Conservation (phyloP, 2,329 filamentous ascomycete genomes). For the Aspergillus costaricaensis region DNA sequence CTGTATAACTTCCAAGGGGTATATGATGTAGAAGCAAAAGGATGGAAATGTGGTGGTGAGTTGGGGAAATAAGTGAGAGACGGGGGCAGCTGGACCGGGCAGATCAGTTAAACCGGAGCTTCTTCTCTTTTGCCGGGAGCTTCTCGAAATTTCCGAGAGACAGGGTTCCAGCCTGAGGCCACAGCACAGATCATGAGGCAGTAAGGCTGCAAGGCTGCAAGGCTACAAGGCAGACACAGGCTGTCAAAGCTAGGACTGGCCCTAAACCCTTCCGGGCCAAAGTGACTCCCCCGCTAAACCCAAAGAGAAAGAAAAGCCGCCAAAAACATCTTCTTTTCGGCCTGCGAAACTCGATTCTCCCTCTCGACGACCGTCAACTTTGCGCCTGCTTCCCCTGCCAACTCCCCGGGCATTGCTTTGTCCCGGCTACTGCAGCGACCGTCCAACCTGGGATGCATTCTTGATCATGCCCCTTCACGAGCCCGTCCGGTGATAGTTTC, state of each 20-base stretch:
- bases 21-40: neutral
- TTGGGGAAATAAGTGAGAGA: constrained; percentile 11
- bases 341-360: neutral
- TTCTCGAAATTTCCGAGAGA: constrained; percentile 50
- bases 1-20: constrained; percentile 23
- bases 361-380: constrained; percentile 3
- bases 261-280: constrained; percentile 23
- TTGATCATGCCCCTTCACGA: constrained; percentile 37
- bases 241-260: constrained; percentile 7
- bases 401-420: neutral
- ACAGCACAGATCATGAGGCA: neutral
- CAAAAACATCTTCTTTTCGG: constrained; percentile 30
- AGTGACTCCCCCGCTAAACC: constrained; percentile 25
- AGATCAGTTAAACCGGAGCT: constrained; percentile 24
- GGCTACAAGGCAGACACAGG: constrained; percentile 13
- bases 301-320: constrained; percentile 27
- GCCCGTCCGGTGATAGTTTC: constrained; percentile 33
- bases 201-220: constrained; percentile 18
- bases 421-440: neutral
- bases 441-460: constrained; percentile 19
- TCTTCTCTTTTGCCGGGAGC: constrained; percentile 24
- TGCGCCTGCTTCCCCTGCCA: constrained; percentile 1
- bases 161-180: constrained; percentile 27
- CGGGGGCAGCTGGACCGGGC: constrained; percentile 15
- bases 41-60: neutral